Percentiles rank a stretch among this genome's conserved stretches.
phyloP scores from a whole-genome alignment of 2,329 filamentous ascomycete genomes.

The Penicillium sp. region DNA sequence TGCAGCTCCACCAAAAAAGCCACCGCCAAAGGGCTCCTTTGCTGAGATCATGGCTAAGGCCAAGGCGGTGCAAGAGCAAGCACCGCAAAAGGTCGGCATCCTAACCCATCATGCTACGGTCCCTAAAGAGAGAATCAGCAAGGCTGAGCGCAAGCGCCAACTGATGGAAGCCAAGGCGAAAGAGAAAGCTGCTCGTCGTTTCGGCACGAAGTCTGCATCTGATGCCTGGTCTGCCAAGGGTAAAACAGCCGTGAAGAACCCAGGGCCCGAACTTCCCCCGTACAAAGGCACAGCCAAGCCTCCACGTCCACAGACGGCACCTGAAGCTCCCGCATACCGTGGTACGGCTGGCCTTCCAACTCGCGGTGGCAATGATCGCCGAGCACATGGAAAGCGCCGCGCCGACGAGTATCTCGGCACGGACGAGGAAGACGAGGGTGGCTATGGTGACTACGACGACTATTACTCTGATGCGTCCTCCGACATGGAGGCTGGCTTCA shows the following conservation, averaged over 20 bases:
- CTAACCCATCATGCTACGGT: constrained; percentile 51
- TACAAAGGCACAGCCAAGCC: constrained; percentile 39
- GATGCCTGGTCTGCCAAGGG: constrained; percentile 9
- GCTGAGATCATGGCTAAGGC: constrained; percentile 56
- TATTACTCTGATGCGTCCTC: constrained; percentile 45
- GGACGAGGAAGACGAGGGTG: constrained; percentile 47
- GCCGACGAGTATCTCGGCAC: constrained; percentile 45
- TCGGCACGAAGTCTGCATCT: constrained; percentile 27
- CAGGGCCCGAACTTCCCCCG: constrained; percentile 28
- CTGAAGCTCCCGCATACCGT: constrained; percentile 33
- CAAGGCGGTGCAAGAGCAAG: constrained; percentile 49
- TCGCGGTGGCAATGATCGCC: constrained; percentile 25
- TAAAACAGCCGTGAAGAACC: constrained; percentile 29
- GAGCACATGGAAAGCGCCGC: constrained; percentile 26
- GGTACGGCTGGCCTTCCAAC: constrained; percentile 40
- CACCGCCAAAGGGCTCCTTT: constrained; percentile 55
- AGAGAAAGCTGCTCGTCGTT: constrained; percentile 33
- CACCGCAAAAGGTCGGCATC: constrained; percentile 44
- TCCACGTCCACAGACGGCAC: constrained; percentile 25
- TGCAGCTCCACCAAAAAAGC: constrained; percentile 35
- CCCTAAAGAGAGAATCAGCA: constrained; percentile 53
- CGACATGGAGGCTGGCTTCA: constrained; percentile 49
- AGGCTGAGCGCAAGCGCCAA: constrained; percentile 50
- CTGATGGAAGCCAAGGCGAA: constrained; percentile 40
- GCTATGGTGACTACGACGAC: constrained; percentile 36